phyloP scores from a whole-genome alignment of 805 yeast species.

The Torulaspora maleeae region DNA sequence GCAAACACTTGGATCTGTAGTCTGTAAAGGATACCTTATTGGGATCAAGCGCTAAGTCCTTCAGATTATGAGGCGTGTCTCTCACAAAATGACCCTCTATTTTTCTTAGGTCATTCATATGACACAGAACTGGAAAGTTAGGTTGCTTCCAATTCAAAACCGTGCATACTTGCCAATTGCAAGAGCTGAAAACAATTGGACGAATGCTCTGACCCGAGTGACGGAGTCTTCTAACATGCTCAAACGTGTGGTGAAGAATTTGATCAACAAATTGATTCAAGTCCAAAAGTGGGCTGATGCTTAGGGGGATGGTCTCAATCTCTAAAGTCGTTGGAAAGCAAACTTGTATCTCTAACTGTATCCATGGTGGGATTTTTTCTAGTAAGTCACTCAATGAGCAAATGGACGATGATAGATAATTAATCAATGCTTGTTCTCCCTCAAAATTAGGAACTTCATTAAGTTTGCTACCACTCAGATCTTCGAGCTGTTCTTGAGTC shows the following conservation, averaged over 20 bases:
- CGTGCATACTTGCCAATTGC: slow-evolving; percentile 86
- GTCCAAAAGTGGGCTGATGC: slow-evolving; percentile 42
- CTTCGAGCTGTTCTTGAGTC: slow-evolving; percentile 34
- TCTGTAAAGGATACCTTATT: slow-evolving; percentile 9
- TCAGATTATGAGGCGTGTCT: slow-evolving; percentile 33
- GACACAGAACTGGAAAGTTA: slow-evolving; percentile 88
- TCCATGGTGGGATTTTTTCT: slow-evolving; percentile 47
- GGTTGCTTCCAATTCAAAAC: slow-evolving; percentile 98
- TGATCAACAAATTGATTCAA: slow-evolving; percentile 74
- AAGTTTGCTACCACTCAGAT: slow-evolving; percentile 29
- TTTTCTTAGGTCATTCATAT: slow-evolving; percentile 59
- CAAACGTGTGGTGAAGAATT: slow-evolving; percentile 65
- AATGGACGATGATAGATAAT: slow-evolving; percentile 39
- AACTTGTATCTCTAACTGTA: slow-evolving; percentile 70
- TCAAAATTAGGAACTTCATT: slow-evolving; percentile 22
- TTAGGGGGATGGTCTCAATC: slow-evolving; percentile 39
- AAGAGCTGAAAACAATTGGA: slow-evolving; percentile 77
- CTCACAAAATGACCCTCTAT: slow-evolving; percentile 16
- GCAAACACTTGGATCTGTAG: slow-evolving; percentile 54
- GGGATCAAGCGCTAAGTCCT: slow-evolving; percentile 23
- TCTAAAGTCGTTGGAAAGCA: slow-evolving; percentile 65
- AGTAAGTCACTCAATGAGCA: slow-evolving; percentile 60
- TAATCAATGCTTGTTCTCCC: slow-evolving; percentile 26
- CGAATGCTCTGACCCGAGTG: slow-evolving; percentile 41
- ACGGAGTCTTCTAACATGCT: slow-evolving; percentile 56